Conservation (phyloP, 169 alveolate genomes). For the Cryptosporidium sp. region DNA sequence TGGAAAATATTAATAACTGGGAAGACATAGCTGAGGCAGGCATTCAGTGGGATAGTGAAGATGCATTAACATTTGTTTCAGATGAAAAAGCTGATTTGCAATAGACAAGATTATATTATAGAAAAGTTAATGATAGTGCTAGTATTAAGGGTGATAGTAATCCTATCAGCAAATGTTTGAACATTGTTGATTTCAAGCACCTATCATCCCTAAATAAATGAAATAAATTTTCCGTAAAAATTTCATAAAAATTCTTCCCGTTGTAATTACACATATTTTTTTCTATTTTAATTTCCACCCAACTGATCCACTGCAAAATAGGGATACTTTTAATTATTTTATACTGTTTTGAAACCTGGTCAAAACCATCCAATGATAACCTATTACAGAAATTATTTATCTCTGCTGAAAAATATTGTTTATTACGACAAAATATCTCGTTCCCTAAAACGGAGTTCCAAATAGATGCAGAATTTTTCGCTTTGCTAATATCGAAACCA, state of each 20-base stretch:
- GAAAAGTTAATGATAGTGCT: conserved; percentile 24
- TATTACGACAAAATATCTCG: conserved; percentile 17
- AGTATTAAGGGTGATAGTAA: conserved; percentile 28
- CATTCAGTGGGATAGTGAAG: conserved; percentile 65
- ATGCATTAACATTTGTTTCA: conserved; percentile 53
- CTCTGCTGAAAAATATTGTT: neutral
- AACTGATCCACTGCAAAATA: conserved; percentile 42
- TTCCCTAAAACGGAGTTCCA: conserved; percentile 70
- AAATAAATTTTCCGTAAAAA: conserved; percentile 11
- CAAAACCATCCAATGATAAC: conserved; percentile 9
- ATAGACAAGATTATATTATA: conserved; percentile 11
- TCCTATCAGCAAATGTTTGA: conserved; percentile 28
- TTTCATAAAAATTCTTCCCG: neutral
- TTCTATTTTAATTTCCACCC: conserved; percentile 10
- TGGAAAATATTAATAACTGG: conserved; percentile 69
- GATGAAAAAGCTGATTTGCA: conserved; percentile 12
- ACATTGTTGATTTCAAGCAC: conserved; percentile 36
- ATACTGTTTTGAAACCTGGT: conserved; percentile 12
- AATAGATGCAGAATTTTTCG: conserved; percentile 45
- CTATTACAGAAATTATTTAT: neutral
- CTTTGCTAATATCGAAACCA: conserved; percentile 26
- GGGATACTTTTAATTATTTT: conserved; percentile 48
- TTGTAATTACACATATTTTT: neutral
- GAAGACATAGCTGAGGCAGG: conserved; percentile 77
- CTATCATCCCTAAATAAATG: conserved; percentile 21